Evolutionary conservation across 441 rosid genomes (phyloP).

Genomic region (Populus hybrid): DNA sequence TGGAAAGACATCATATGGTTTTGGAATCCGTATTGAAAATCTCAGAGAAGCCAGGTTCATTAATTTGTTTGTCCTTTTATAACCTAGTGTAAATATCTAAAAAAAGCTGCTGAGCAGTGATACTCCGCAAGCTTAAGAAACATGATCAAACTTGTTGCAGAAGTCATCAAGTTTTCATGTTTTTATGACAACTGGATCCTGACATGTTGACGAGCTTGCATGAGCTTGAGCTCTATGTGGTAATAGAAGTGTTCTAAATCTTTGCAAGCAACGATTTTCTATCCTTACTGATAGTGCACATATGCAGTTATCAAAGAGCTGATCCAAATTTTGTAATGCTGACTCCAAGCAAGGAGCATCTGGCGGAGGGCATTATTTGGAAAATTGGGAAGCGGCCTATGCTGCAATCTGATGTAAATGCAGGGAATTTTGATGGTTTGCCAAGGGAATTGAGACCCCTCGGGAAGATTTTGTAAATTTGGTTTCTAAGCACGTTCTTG

Average conservation of each 20-base stretch:
- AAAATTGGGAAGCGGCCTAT: slow-evolving; percentile 67
- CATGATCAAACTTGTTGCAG: background rate
- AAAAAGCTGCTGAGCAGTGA: background rate
- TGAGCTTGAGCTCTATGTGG: background rate
- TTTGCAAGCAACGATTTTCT: background rate
- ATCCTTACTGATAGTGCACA: background rate
- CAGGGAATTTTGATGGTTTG: slow-evolving; percentile 60
- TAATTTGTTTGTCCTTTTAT: background rate
- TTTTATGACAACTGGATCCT: background rate
- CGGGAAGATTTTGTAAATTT: slow-evolving; percentile 47
- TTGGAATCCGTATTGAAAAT: slow-evolving; percentile 78
- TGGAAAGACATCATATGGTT: slow-evolving; percentile 54
- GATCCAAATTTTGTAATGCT: slow-evolving; percentile 90
- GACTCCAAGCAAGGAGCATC: slow-evolving; percentile 87
- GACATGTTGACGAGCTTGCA: background rate
- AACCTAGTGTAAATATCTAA: background rate
- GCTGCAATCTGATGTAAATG: slow-evolving; percentile 68
- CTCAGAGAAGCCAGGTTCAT: slow-evolving; percentile 80
- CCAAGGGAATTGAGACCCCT: slow-evolving; percentile 77
- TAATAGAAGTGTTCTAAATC: background rate
- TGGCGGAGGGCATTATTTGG: slow-evolving; percentile 77
- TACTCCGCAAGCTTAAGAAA: background rate
- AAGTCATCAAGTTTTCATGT: background rate
- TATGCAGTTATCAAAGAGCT: slow-evolving; percentile 88
- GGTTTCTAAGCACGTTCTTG: background rate